These are phyloP conservation scores for Fusarium sulawesiense DNA, from an alignment of 2,329 filamentous ascomycete species.

Conservation along the genomic window DNA sequence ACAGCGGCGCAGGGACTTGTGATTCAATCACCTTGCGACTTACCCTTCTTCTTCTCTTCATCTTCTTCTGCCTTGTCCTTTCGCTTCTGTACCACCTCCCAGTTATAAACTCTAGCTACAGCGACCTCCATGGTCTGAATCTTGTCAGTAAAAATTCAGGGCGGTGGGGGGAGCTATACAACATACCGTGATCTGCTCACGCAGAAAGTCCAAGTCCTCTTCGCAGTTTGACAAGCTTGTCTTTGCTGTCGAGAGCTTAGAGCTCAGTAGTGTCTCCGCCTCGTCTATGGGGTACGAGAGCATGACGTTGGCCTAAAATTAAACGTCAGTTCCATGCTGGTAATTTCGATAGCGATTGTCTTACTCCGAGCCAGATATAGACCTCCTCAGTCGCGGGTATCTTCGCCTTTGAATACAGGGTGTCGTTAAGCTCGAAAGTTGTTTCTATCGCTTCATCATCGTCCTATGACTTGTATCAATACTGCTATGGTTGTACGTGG, in stretches of 20 bases:
- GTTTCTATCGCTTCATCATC: constrained; percentile 82
- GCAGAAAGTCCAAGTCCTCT: constrained; percentile 93
- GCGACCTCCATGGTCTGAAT: constrained; percentile 94
- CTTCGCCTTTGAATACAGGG: constrained; percentile 87
- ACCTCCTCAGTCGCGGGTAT: constrained; percentile 89
- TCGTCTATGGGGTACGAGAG: constrained; percentile 91
- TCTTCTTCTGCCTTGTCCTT: constrained; percentile 83
- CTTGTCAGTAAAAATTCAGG: constrained; percentile 5
- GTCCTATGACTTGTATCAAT: constrained; percentile 51
- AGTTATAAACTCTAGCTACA: constrained; percentile 97
- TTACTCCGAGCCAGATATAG: constrained; percentile 93
- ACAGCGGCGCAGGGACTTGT: constrained; percentile 10
- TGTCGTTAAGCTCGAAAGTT: constrained; percentile 97
- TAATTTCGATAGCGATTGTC: background rate
- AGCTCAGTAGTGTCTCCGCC: constrained; percentile 80
- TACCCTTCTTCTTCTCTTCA: constrained; percentile 53
- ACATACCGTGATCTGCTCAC: constrained; percentile 94
- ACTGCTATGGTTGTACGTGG: background rate
- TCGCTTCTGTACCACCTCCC: constrained; percentile 95
- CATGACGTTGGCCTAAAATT: constrained; percentile 89
- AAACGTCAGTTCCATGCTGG: constrained; percentile 40
- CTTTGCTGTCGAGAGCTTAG: constrained; percentile 83
- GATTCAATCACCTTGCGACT: constrained; percentile 44
- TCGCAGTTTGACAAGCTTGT: constrained; percentile 87
- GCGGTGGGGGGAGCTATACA: background rate